phyloP scores from a whole-genome alignment of 768 basidiomycete species.

The Pleurotus eryngii region DNA sequence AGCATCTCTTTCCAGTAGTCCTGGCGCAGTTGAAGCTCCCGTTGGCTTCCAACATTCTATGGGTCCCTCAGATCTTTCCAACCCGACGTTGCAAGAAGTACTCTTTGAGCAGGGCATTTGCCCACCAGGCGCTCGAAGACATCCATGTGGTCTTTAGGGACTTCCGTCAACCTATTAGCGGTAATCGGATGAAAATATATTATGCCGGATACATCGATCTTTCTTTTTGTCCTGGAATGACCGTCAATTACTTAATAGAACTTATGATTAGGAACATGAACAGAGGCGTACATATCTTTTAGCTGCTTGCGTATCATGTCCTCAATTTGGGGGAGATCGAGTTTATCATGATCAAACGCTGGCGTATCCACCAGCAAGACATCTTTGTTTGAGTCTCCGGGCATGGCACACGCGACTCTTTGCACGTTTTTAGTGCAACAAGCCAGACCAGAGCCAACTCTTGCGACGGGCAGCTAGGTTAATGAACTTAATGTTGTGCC shows the following conservation, averaged over 20 bases:
- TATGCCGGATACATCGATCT: constrained; percentile 24
- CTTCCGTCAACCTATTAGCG: constrained; percentile 23
- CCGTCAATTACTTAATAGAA: background rate
- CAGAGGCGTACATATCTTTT: constrained; percentile 9
- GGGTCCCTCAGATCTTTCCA: constrained; percentile 29
- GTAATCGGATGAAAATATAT: constrained; percentile 38
- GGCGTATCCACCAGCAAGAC: constrained; percentile 17
- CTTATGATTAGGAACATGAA: background rate
- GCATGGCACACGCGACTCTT: background rate
- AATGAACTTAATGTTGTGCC: constrained; percentile 11
- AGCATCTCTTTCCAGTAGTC: constrained; percentile 40
- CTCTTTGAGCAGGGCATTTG: constrained; percentile 34
- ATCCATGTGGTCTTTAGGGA: constrained; percentile 2
- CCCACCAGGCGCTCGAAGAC: constrained; percentile 20
- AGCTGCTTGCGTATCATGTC: constrained; percentile 8
- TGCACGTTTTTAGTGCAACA: constrained; percentile 13
- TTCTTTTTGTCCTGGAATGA: background rate
- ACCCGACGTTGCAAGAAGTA: constrained; percentile 43
- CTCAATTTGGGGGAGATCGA: constrained; percentile 5
- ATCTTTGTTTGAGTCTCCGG: background rate
- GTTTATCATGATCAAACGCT: constrained; percentile 13
- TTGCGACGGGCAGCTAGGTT: constrained; percentile 4
- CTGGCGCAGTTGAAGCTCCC: constrained; percentile 31
- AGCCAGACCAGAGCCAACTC: constrained; percentile 3
- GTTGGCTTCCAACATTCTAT: constrained; percentile 8